A percentile compares a stretch with the other conserved stretches of the same genome.
Conservation (phyloP, 139 green algal genomes). For the Chlamydomonas eustigma region DNA sequence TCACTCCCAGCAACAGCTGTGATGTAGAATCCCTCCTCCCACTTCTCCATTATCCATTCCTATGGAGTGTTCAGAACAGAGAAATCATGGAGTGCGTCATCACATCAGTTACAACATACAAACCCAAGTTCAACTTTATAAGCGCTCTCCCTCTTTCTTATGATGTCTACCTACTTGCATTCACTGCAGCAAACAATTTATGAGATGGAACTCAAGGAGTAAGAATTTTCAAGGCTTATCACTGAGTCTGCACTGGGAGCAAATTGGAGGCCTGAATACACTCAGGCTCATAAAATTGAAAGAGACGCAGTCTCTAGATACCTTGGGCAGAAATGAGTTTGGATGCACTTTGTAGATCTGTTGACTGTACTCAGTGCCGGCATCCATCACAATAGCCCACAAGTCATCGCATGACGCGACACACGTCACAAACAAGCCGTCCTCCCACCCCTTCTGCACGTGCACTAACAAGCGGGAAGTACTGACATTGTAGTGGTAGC, state of each 20-base stretch:
- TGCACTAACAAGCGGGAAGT: constrained; percentile 90
- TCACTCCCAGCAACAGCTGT: constrained; percentile 86
- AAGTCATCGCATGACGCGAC: constrained; percentile 95
- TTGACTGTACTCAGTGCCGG: constrained; percentile 95
- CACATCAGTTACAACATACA: no score
- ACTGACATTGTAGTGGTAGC: constrained; percentile 99
- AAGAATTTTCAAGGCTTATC: no score
- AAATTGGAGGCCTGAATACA: neutral
- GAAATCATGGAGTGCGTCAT: no score
- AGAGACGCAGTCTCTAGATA: no score
- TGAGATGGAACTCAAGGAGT: no score
- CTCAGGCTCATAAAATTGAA: neutral
- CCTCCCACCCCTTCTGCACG: constrained; percentile 51
- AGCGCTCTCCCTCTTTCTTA: no score
- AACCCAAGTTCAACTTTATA: no score
- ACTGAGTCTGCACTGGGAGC: constrained; percentile 90
- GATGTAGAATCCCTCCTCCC: constrained; percentile 99
- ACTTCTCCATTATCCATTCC: constrained; percentile 99
- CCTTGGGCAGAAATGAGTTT: constrained; percentile 48
- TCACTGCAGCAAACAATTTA: no score
- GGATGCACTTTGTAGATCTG: constrained; percentile 93
- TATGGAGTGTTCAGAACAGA: constrained; percentile 22
- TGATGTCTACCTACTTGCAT: no score
- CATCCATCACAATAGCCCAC: constrained; percentile 84
- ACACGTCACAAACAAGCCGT: constrained; percentile 85